phyloP scores from a whole-genome alignment of 345 rosid genomes.

The Raphanus sativus region DNA sequence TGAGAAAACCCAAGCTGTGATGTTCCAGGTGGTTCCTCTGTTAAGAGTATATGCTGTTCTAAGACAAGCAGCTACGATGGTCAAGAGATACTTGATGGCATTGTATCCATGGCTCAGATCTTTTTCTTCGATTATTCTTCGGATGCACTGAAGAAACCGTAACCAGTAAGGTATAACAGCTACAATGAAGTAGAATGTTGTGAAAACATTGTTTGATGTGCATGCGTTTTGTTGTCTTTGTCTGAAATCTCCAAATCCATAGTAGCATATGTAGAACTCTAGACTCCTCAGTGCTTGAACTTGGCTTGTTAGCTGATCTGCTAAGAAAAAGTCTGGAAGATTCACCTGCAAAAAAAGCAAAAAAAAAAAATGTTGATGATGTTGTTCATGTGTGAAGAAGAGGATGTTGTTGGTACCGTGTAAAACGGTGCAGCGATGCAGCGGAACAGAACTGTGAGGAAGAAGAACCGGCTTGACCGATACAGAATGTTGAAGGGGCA shows the following conservation, averaged over 20 bases:
- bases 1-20: conserved; percentile 52
- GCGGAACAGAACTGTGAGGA: conserved; percentile 35
- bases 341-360: conserved; percentile 47
- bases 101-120: conserved; percentile 50
- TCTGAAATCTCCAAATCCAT: conserved; percentile 58
- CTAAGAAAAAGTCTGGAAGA: conserved; percentile 77
- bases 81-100: conserved; percentile 57
- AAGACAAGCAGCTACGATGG: conserved; percentile 55
- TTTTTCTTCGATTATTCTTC: conserved; percentile 59
- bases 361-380: not conserved
- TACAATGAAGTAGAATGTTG: conserved; percentile 50
- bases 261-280: conserved; percentile 73
- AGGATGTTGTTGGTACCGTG: conserved; percentile 23
- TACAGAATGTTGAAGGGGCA: conserved; percentile 38
- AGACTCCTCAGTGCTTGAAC: conserved; percentile 71
- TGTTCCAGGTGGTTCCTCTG: conserved; percentile 39
- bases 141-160: conserved; percentile 63
- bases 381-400: not conserved
- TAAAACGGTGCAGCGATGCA: conserved; percentile 40
- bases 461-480: conserved; percentile 36
- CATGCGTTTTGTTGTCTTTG: conserved; percentile 45
- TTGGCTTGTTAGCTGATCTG: conserved; percentile 86
- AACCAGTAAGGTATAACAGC: conserved; percentile 57
- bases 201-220: conserved; percentile 35
- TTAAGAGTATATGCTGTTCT: conserved; percentile 55